Conservation (phyloP, 306 rosid species). For the Glycine latifolia region DNA sequence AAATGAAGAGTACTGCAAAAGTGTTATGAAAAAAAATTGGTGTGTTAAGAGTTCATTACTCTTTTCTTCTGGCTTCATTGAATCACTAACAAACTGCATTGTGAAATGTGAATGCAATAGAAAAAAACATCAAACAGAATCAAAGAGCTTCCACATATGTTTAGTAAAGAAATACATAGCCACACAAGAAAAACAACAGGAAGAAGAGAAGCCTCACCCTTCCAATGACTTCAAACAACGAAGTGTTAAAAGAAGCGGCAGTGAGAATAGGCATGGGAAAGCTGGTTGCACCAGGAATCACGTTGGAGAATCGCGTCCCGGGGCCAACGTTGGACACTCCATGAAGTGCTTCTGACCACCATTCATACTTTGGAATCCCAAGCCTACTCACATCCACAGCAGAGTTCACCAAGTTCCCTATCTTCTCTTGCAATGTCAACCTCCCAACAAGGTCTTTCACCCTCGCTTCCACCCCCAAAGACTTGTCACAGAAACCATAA, state of each 20-base stretch:
- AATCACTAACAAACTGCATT: constrained; percentile 9
- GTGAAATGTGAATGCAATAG: not conserved
- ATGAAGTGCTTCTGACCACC: constrained; percentile 71
- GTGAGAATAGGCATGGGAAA: constrained; percentile 60
- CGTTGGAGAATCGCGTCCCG: constrained; percentile 47
- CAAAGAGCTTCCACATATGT: not conserved
- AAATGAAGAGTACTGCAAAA: not conserved
- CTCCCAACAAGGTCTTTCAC: constrained; percentile 56
- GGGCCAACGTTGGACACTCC: constrained; percentile 58
- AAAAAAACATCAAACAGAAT: not conserved
- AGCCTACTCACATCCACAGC: constrained; percentile 70
- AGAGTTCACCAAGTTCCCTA: constrained; percentile 52
- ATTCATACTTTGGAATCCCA: constrained; percentile 61
- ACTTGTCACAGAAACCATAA: constrained; percentile 65
- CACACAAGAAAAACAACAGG: no score
- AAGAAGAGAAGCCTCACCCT: constrained; percentile 55
- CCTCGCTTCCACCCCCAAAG: constrained; percentile 48
- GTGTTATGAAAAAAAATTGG: not conserved
- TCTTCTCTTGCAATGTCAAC: constrained; percentile 59
- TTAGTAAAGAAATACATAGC: not conserved
- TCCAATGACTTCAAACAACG: constrained; percentile 80
- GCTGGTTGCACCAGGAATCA: constrained; percentile 54
- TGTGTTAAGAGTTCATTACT: not conserved
- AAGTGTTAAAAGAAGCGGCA: constrained; percentile 58
- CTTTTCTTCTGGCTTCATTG: not conserved